phyloP scores from a whole-genome alignment of 2,329 filamentous ascomycete genomes.

The Albifimbria verrucaria region DNA sequence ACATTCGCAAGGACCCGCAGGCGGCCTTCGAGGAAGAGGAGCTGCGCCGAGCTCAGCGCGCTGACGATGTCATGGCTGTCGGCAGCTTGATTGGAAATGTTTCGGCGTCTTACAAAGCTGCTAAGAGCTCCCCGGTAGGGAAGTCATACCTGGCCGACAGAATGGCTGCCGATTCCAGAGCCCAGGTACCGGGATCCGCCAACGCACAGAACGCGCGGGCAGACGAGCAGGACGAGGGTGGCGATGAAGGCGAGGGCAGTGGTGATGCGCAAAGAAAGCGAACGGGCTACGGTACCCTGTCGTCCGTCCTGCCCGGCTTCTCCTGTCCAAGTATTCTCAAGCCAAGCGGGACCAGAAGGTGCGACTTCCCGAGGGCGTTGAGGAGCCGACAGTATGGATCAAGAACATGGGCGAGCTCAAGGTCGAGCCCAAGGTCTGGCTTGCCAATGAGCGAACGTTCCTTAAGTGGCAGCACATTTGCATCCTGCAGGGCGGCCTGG shows the following conservation, averaged over 20 bases:
- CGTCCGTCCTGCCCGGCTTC: constrained; percentile 76
- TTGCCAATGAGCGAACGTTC: constrained; percentile 96
- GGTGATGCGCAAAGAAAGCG: constrained; percentile 33
- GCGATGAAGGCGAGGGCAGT: constrained; percentile 31
- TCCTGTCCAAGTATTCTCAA: constrained; percentile 73
- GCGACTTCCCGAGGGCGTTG: constrained; percentile 80
- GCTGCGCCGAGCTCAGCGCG: constrained; percentile 73
- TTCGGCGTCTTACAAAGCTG: constrained; percentile 52
- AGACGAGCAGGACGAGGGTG: constrained; percentile 10
- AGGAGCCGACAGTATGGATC: constrained; percentile 80
- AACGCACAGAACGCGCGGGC: constrained; percentile 20
- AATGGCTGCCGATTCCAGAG: constrained; percentile 43
- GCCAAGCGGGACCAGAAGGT: constrained; percentile 42
- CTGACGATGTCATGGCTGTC: constrained; percentile 84
- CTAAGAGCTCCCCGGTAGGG: constrained; percentile 63
- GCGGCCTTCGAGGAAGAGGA: constrained; percentile 89
- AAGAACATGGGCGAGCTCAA: constrained; percentile 91
- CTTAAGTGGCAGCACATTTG: constrained; percentile 98
- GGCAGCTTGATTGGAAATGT: constrained; percentile 76
- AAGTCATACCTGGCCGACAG: constrained; percentile 62
- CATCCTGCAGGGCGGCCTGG: constrained; percentile 79
- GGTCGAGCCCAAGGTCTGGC: constrained; percentile 97
- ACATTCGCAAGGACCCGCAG: constrained; percentile 91
- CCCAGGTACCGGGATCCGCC: constrained; percentile 23
- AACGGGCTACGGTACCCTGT: constrained; percentile 53